These are phyloP conservation scores for Obba rivulosa DNA, from an alignment of 768 basidiomycete genomes.

Conservation along the genomic window DNA sequence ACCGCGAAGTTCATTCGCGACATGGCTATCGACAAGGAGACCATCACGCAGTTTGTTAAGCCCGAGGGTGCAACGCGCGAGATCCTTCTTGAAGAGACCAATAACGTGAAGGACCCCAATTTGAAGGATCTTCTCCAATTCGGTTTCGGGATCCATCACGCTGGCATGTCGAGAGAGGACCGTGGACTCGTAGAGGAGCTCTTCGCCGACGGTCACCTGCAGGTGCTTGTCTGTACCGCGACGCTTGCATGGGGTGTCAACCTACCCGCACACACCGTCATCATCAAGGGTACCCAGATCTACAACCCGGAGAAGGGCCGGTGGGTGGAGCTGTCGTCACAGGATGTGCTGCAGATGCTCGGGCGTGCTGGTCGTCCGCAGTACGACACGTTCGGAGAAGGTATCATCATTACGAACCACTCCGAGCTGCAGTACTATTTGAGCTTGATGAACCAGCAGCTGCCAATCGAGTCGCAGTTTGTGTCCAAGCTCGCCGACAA, in stretches of 20 bases:
- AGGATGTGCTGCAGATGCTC: conserved; percentile 98
- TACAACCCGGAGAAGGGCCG: conserved; percentile 98
- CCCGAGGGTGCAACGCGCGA: conserved; percentile 90
- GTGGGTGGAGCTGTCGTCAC: conserved; percentile 93
- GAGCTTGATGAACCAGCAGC: conserved; percentile 90
- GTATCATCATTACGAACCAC: conserved; percentile 98
- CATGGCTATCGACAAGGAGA: conserved; percentile 94
- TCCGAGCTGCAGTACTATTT: conserved; percentile 96
- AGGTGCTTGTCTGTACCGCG: conserved; percentile 94
- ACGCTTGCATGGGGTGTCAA: conserved; percentile 99
- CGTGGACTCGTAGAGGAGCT: conserved; percentile 90
- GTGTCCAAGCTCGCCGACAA: conserved; percentile 91
- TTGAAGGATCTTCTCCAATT: conserved; percentile 90
- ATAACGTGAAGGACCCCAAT: conserved; percentile 76
- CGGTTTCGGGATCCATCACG: conserved; percentile 97
- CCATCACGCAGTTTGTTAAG: conserved; percentile 92
- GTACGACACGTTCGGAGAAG: conserved; percentile 95
- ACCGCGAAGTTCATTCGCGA: conserved; percentile 93
- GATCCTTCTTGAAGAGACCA: conserved; percentile 80
- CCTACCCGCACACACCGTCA: conserved; percentile 93
- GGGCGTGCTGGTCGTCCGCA: conserved; percentile 97
- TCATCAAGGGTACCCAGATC: conserved; percentile 99
- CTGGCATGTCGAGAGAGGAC: conserved; percentile 91
- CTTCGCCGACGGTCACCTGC: conserved; percentile 87
- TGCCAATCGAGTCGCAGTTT: conserved; percentile 96